These are phyloP conservation scores for Fusarium succisae DNA, from an alignment of 2,329 filamentous ascomycete species.

Conservation along the genomic window DNA sequence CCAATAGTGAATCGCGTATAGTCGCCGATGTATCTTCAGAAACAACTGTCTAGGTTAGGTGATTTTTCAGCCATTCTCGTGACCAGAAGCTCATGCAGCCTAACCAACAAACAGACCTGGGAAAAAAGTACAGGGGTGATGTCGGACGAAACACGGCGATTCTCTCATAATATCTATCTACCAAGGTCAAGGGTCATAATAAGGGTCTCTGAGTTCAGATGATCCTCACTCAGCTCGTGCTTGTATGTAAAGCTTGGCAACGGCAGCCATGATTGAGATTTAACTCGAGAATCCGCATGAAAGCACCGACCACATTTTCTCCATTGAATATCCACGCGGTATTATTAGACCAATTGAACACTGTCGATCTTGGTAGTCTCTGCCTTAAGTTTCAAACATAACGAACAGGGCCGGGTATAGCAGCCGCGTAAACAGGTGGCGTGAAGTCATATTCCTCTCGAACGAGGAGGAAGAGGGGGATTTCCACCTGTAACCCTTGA, in stretches of 20 bases:
- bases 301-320: constrained; percentile 15
- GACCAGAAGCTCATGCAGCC: constrained; percentile 18
- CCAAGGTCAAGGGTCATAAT: constrained; percentile 1
- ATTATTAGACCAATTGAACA: constrained; percentile 8
- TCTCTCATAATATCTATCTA: background rate
- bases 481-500: constrained; percentile 23
- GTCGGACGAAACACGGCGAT: constrained; percentile 20
- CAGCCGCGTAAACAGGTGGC: constrained; percentile 22
- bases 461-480: constrained; percentile 7
- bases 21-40: constrained; percentile 23
- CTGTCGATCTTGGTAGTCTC: constrained; percentile 8
- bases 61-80: constrained; percentile 19
- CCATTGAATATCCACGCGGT: background rate
- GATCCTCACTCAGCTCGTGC: constrained; percentile 7
- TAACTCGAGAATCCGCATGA: constrained; percentile 5
- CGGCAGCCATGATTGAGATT: background rate
- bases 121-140: background rate
- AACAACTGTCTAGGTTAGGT: background rate
- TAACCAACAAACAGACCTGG: constrained; percentile 8
- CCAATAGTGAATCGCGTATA: constrained; percentile 31
- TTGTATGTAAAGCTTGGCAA: background rate
- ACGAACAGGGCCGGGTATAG: constrained; percentile 19
- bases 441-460: constrained; percentile 11
- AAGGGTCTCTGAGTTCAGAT: constrained; percentile 13
- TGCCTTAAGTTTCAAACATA: constrained; percentile 22